Evolutionary conservation across 2,329 filamentous ascomycete genomes (phyloP), one percentile per base, ranked within the genome.

Genomic region (Colletotrichum sp.): DNA sequence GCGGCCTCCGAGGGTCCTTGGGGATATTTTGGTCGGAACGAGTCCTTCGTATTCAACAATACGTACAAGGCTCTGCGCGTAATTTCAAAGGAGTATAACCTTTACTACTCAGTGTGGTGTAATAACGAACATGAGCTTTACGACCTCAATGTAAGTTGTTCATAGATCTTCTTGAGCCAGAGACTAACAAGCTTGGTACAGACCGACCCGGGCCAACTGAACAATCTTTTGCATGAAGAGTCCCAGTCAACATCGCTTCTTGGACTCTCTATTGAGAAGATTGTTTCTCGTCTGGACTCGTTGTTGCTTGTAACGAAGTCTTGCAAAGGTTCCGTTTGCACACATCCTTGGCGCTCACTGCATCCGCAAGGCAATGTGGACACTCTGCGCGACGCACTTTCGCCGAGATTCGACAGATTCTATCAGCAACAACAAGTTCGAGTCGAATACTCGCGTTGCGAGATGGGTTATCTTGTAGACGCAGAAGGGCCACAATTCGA

Each of bases 81-180:
- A 1, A 81, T 88, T 1, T 82, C 84, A 1, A 78, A 86, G 1
- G 82, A 83, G 3, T 92, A 91, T 75, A 89, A 86, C 73, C 78
- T 92, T 6, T 88, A 90, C 77, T 92, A 92, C 77, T 88, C 87
- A 0, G 88, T 91, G 2, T 91, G 89, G 89, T 91, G 89, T 78
- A 89, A 83, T 10, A 87, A 88, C 49, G 80, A 81, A 75, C 84
- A 86, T 34, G 87, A 90, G 75, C 82, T 88, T 1, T 91, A 89
- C 77, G 85, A 90, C 34, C 78, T 92, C 26, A 88, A 84, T 69
- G 89, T 90, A 81, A 72, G 84, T 79, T 24, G n/a, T 39, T 83
- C 8, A 34, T n/a, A 21, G 30, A 79, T 81, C 13, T 26, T 30
- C 16, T 18, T n/a, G 7, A 21, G 59, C 21, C 10, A 10, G 18